Evolutionary conservation across 2,329 filamentous ascomycete species (phyloP).

Genomic region (Lithohypha guttulata): DNA sequence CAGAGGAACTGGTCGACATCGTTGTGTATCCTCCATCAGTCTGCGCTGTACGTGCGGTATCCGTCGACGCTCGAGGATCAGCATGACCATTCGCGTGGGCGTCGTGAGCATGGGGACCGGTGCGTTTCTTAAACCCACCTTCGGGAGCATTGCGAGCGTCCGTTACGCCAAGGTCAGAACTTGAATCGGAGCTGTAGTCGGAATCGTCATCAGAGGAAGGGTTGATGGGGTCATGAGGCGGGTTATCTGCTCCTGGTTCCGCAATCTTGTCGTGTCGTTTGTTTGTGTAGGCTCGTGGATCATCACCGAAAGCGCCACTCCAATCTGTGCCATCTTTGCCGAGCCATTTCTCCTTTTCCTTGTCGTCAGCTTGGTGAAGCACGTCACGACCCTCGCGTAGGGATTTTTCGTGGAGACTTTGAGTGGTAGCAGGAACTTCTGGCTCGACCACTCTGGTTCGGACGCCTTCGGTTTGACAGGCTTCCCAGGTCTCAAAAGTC

Average conservation of each 20-base stretch:
- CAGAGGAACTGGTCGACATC: constrained; percentile 15
- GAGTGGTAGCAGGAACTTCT: constrained; percentile 61
- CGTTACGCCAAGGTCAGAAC: constrained; percentile 47
- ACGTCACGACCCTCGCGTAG: constrained; percentile 71
- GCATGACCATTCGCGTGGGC: constrained; percentile 19
- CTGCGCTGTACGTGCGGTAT: constrained; percentile 33
- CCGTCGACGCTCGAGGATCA: constrained; percentile 28
- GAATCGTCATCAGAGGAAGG: constrained; percentile 32
- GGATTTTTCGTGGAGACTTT: constrained; percentile 70
- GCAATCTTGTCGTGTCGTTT: constrained; percentile 41
- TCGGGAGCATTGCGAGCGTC: constrained; percentile 37
- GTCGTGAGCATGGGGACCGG: constrained; percentile 23
- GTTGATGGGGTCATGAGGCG: constrained; percentile 42
- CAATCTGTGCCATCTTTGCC: constrained; percentile 72
- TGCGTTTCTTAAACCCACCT: constrained; percentile 21
- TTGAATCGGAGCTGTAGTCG: constrained; percentile 25
- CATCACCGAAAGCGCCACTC: constrained; percentile 73
- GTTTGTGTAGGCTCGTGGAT: constrained; percentile 54
- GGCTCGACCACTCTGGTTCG: constrained; percentile 58
- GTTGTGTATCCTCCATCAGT: constrained; percentile 19
- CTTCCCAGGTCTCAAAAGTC: constrained; percentile 91
- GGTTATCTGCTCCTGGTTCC: constrained; percentile 45
- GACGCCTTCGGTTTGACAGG: constrained; percentile 79
- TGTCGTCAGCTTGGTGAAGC: constrained; percentile 58
- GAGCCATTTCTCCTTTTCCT: constrained; percentile 69